A percentile compares a stretch with the other conserved stretches of the same genome.
phyloP scores from a whole-genome alignment of 352 stramenopile genomes.

The Globisporangium nunn region DNA sequence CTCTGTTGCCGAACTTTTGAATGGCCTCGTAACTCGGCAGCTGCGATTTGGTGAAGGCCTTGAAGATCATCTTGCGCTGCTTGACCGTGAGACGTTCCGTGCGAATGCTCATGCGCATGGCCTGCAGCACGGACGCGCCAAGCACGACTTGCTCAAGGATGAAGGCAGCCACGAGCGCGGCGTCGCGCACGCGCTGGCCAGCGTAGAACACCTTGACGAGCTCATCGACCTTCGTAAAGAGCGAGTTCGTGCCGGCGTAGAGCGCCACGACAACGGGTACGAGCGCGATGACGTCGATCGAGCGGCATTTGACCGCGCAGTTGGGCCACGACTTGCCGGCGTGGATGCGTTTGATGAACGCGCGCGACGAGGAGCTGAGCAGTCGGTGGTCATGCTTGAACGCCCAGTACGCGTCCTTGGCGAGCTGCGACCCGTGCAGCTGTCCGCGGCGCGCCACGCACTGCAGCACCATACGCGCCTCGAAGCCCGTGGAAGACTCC shows the following conservation, averaged over 20 bases:
- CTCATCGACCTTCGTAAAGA: slow-evolving; percentile 79
- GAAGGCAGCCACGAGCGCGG: slow-evolving; percentile 63
- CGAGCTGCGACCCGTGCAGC: slow-evolving; percentile 61
- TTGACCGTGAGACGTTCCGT: slow-evolving; percentile 72
- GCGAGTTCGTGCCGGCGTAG: slow-evolving; percentile 69
- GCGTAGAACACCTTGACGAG: slow-evolving; percentile 78
- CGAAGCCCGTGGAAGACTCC: slow-evolving; percentile 76
- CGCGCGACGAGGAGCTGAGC: slow-evolving; percentile 56
- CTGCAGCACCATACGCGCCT: slow-evolving; percentile 67
- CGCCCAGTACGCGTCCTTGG: slow-evolving; percentile 77
- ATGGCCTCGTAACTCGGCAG: slow-evolving; percentile 75
- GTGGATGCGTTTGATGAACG: slow-evolving; percentile 75
- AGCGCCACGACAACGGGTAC: slow-evolving; percentile 70
- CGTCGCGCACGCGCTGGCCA: slow-evolving; percentile 59
- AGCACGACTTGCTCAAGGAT: slow-evolving; percentile 78
- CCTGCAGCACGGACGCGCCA: slow-evolving; percentile 64
- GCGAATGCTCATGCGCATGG: slow-evolving; percentile 80
- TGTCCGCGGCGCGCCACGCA: slow-evolving; percentile 62
- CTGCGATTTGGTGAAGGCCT: slow-evolving; percentile 80
- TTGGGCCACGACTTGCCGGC: slow-evolving; percentile 60
- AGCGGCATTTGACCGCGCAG: slow-evolving; percentile 71
- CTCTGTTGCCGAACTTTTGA: slow-evolving; percentile 79
- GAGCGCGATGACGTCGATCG: slow-evolving; percentile 71
- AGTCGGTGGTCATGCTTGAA: slow-evolving; percentile 77
- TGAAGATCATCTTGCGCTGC: slow-evolving; percentile 82